These are phyloP conservation scores for Adiantum capillusveneris DNA, from an alignment of 75 land plant genomes.

Conservation along the genomic window DNA sequence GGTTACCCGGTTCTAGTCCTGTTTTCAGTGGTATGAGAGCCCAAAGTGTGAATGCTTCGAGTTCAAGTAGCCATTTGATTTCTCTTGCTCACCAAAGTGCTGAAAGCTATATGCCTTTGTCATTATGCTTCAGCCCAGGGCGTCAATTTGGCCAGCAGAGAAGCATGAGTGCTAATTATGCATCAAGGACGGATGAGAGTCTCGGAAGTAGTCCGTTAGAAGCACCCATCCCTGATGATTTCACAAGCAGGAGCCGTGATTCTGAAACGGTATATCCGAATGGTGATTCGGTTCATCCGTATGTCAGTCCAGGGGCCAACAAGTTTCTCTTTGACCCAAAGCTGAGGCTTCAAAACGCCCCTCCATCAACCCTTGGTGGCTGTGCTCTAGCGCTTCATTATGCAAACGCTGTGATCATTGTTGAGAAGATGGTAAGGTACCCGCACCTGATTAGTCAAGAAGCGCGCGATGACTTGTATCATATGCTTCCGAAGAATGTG, in stretches of 20 bases:
- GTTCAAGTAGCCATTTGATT: no score
- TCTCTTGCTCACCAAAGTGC: not conserved
- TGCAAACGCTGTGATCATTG: constrained; percentile 55
- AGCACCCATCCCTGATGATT: constrained; percentile 7
- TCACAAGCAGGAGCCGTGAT: not conserved
- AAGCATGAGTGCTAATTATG: constrained; percentile 23
- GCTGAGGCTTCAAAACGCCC: constrained; percentile 20
- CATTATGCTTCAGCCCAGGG: constrained; percentile 7
- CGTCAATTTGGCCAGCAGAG: constrained; percentile 28
- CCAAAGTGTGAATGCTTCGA: no score
- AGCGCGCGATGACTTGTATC: constrained; percentile 62
- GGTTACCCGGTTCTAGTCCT: no score
- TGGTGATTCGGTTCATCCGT: no score
- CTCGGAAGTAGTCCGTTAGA: constrained; percentile 17
- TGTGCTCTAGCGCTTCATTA: constrained; percentile 66
- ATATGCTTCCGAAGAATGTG: constrained; percentile 48
- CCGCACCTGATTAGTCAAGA: constrained; percentile 63
- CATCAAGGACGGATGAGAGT: constrained; percentile 20
- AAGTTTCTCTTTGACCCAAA: constrained; percentile 23
- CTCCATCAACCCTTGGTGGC: constrained; percentile 57
- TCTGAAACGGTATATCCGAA: not conserved
- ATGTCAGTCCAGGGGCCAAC: not conserved
- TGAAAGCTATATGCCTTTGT: constrained; percentile 5
- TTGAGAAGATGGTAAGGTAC: constrained; percentile 54
- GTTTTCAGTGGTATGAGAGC: no score